Base-by-base conservation (phyloP, 352 stramenopile species). In the Phytophthora fragariaefolia region DNA sequence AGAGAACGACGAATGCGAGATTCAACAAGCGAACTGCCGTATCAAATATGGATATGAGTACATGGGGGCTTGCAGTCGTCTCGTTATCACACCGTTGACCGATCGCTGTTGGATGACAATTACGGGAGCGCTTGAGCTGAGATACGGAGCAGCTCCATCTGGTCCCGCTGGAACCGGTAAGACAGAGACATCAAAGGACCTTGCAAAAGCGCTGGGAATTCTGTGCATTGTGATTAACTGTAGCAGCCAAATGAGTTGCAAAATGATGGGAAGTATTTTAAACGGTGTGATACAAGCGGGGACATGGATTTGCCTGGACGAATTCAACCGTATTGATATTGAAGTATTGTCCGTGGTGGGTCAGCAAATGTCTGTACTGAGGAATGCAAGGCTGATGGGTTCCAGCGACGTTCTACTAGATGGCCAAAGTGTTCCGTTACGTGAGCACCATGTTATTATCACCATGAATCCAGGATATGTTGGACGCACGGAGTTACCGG, bases 191-290 rank as follows among this genome's bases (percentile, higher is more conserved):
- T 97, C 90, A 0, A 98, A 98, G 68, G 95, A 98, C 71, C 71
- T 99, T 15, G 94, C 91, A 9, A 92, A 96, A 63, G 91, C 85
- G 1, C 76, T 98, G 1, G 94, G 90, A 1, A 95, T 97, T 26
- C 82, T 96, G 0, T 98, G 92, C 58, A 98, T 98, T 59, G 95
- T 98, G 17, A 98, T 98, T 67, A 98, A 98, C 66, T 99, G 96
- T 77, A 97, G 87, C 27, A 95, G 98, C 60, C 93, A 98, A 74
- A 98, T 98, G 77, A 97, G 91, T 60, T 93, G 91, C 71, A 90
- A 85, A 57, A 92, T 92, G 73, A 87, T 95, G 79, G 87, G 75
- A n/a, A 94, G 85, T 48, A 88, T 96, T 28, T 93, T 95, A 32
- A 93, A 93, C 47, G 90, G 90, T 22, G 78, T 94, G 10, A 73